phyloP scores from a whole-genome alignment of 305 asterid genomes.

The Fraxinus platypoda region DNA sequence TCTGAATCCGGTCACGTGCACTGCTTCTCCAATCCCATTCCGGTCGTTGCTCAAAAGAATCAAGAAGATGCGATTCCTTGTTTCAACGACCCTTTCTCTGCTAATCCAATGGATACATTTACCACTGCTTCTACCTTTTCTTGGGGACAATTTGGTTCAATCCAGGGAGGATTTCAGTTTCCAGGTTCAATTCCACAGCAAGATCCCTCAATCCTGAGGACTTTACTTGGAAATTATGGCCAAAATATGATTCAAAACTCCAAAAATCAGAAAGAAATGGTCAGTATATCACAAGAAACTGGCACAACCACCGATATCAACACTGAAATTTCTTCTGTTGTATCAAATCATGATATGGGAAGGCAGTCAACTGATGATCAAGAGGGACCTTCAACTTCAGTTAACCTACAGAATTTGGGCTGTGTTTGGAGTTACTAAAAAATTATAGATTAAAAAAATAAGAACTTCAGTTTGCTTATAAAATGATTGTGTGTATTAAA shows the following conservation, averaged over 20 bases:
- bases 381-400: constrained; percentile 16
- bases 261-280: constrained; percentile 21
- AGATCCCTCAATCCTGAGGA: constrained; percentile 31
- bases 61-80: constrained; percentile 26
- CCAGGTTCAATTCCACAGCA: constrained; percentile 25
- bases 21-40: constrained; percentile 64
- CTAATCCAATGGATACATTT: constrained; percentile 27
- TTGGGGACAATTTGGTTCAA: constrained; percentile 32
- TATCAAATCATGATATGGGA: constrained; percentile 26
- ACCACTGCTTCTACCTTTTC: constrained; percentile 22
- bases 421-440: constrained; percentile 32
- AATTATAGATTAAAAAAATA: background rate
- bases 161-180: constrained; percentile 30
- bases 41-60: constrained; percentile 24
- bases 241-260: constrained; percentile 22
- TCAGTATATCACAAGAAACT: constrained; percentile 26
- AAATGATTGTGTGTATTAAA: background rate
- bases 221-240: constrained; percentile 34
- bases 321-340: constrained; percentile 25
- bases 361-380: constrained; percentile 19
- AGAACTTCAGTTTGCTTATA: background rate
- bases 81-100: constrained; percentile 23
- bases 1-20: constrained; percentile 45
- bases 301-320: constrained; percentile 21
- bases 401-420: constrained; percentile 19